These are phyloP conservation scores for Fagus crenata DNA, from an alignment of 306 rosid species.

Conservation along the genomic window DNA sequence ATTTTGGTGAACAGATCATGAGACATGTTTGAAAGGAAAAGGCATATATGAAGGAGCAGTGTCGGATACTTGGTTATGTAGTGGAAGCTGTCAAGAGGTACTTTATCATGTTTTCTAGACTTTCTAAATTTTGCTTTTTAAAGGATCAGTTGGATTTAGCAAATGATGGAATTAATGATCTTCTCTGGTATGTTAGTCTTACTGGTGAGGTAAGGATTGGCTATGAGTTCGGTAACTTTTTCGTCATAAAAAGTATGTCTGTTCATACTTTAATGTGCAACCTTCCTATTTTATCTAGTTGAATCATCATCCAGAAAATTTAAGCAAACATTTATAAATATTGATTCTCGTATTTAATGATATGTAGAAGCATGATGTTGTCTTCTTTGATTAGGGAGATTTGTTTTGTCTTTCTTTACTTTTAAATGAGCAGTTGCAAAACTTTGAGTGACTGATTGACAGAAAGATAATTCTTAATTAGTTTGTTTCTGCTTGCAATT, in stretches of 20 bases:
- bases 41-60: slow-evolving; percentile 42
- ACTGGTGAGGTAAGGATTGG: not conserved
- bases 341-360: not conserved
- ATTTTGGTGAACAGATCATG: slow-evolving; percentile 68
- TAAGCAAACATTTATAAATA: not conserved
- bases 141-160: slow-evolving; percentile 24
- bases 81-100: slow-evolving; percentile 83
- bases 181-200: slow-evolving; percentile 8
- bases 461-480: no score
- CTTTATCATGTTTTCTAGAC: slow-evolving; percentile 13
- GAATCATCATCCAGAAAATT: not conserved
- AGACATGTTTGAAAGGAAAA: slow-evolving; percentile 54
- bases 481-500: no score
- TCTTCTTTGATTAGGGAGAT: not conserved
- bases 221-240: not conserved
- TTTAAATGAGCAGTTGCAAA: no score
- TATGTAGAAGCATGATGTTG: not conserved
- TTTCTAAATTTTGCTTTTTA: slow-evolving; percentile 25
- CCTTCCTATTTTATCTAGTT: not conserved
- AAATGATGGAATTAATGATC: slow-evolving; percentile 18
- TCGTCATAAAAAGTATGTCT: not conserved
- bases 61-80: slow-evolving; percentile 70
- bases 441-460: no score
- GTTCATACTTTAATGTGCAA: not conserved
- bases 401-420: not conserved